Evolutionary conservation across 1,284 basidiomycete species (phyloP), one percentile per base, ranked within the genome.

Genomic region (Afroboletus lepidellus): DNA sequence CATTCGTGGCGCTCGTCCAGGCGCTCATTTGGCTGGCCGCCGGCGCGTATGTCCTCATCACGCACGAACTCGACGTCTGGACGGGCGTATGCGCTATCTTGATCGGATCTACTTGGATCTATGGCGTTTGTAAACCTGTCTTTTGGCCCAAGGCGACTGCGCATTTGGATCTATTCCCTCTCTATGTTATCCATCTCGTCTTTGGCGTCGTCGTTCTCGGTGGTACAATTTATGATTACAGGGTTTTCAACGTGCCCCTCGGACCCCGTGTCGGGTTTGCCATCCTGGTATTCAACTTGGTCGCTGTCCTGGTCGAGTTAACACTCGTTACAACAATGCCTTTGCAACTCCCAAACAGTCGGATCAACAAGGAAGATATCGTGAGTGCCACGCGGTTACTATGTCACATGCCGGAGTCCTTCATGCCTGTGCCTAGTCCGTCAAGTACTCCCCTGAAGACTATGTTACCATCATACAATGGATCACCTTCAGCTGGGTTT

Each of bases 401-500:
- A 12, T 29, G 3, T 46, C 15, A 30, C 25, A 1, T 8, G 3
- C 1, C 4, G 0, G 41, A 56, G 16, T 54, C 33, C 3, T 37
- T 9, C 47, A 29, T 41, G 3, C 34, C 53, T 47, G 30, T 41
- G 3, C 34, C 53, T 43, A 80, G 78, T 77, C 69, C 18, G 60
- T 73, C 57, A 63, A 72, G 36, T 59, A 79, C 58, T 71, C 75
- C 5, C 80, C 79, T 1, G 87, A 90, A 63, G 88, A 90, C 61
- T 77, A 79, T 49, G 81, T 82, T 25, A 78, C 79, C 0, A 73
- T 89, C 9, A 77, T 77, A 69, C 76, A 80, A n/a, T 87, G 86
- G 83, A 60, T 82, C n/a, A 81, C 81, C 1, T 90, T 90, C 65
- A 67, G 67, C 24, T 90, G 88, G 88, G 70, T 88, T 53, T 73